Evolutionary conservation across 2,329 filamentous ascomycete species (phyloP).

Genomic region (Aureobasidium zeae): DNA sequence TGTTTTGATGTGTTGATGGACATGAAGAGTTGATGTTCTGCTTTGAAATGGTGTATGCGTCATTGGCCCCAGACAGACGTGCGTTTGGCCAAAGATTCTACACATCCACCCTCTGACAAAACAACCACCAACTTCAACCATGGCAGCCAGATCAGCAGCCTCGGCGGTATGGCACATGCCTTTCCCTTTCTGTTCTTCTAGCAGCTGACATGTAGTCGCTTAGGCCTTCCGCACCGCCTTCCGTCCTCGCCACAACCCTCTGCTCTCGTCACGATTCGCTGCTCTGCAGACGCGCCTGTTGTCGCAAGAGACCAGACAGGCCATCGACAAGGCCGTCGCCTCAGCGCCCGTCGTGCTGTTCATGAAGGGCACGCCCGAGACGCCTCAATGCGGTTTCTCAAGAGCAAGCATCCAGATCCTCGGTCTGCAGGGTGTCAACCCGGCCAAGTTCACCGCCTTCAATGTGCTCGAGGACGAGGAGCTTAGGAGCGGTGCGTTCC

Average conservation of each 20-base stretch:
- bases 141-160: constrained; percentile 16
- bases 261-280: constrained; percentile 37
- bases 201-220: neutral
- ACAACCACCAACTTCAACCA: constrained; percentile 1
- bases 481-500: constrained; percentile 54
- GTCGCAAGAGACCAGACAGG: constrained; percentile 66
- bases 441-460: constrained; percentile 87
- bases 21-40: constrained; percentile 1
- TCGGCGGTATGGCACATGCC: constrained; percentile 13
- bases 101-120: neutral
- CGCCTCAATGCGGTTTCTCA: constrained; percentile 93
- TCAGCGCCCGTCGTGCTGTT: constrained; percentile 92
- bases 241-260: constrained; percentile 33
- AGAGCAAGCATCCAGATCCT: constrained; percentile 91
- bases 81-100: neutral
- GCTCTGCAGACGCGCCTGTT: constrained; percentile 55
- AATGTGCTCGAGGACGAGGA: constrained; percentile 92
- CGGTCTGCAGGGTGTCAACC: constrained; percentile 88
- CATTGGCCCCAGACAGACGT: constrained; percentile 10
- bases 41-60: constrained; percentile 15
- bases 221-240: constrained; percentile 41
- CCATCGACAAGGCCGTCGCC: constrained; percentile 81
- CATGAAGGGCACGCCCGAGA: constrained; percentile 98
- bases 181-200: neutral
- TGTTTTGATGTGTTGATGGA: constrained; percentile 8